Percentiles rank a stretch among this genome's conserved stretches.
These are phyloP conservation scores for Pseudodiploospora longispora DNA, from an alignment of 2,329 filamentous ascomycete genomes.

Conservation along the genomic window DNA sequence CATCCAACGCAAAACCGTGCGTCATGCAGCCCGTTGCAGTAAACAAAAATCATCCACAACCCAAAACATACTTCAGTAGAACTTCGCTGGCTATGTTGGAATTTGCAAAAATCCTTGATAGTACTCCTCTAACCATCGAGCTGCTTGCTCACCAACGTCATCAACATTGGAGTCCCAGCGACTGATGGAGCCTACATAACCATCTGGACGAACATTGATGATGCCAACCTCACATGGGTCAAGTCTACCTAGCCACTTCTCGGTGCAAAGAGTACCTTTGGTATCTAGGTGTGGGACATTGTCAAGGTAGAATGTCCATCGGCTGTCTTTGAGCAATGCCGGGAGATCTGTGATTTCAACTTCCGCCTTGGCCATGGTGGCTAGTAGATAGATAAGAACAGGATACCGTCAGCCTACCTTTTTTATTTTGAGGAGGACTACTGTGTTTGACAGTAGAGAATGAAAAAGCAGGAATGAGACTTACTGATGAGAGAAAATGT, in stretches of 20 bases:
- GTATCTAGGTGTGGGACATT: slow-evolving; percentile 50
- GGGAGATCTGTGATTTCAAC: slow-evolving; percentile 62
- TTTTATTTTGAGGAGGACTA: not conserved
- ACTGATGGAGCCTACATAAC: slow-evolving; percentile 61
- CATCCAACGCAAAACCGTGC: no score
- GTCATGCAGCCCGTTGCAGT: no score
- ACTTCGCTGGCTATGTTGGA: slow-evolving; percentile 20
- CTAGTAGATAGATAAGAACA: slow-evolving; percentile 18
- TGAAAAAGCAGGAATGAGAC: slow-evolving; percentile 15
- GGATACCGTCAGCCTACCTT: not conserved
- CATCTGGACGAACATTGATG: slow-evolving; percentile 63
- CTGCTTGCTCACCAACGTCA: slow-evolving; percentile 42
- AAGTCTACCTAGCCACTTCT: slow-evolving; percentile 61
- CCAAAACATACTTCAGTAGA: slow-evolving; percentile 2
- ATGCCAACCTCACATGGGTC: slow-evolving; percentile 51
- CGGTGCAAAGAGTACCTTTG: slow-evolving; percentile 46
- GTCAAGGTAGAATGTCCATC: slow-evolving; percentile 68
- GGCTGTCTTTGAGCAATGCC: slow-evolving; percentile 50
- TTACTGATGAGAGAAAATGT: slow-evolving; percentile 62
- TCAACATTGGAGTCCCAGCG: slow-evolving; percentile 44
- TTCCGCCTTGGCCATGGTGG: slow-evolving; percentile 51
- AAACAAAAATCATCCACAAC: not conserved
- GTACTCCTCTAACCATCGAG: slow-evolving; percentile 46
- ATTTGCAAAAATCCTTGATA: slow-evolving; percentile 47
- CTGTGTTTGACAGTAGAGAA: not conserved